These are phyloP conservation scores for Eimeria maxima DNA, from an alignment of 169 alveolate species.

Conservation along the genomic window DNA sequence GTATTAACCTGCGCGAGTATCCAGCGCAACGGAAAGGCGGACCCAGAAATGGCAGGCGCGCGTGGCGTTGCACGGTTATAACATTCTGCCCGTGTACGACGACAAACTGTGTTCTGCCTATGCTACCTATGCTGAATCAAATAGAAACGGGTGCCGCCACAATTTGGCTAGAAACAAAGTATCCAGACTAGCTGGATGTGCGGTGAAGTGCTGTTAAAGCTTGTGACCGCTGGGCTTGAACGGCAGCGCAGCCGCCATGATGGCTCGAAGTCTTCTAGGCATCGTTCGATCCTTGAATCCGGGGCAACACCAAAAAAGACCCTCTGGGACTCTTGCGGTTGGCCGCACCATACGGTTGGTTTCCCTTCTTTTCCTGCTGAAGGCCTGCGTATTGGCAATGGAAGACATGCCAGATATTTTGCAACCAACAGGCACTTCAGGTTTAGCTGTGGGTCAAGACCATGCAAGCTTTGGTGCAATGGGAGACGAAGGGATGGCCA, in stretches of 20 bases:
- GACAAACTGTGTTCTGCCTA: background rate
- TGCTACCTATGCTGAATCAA: background rate
- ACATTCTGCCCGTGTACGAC: background rate
- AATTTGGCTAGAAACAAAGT: background rate
- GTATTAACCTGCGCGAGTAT: background rate
- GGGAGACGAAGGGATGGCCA: background rate
- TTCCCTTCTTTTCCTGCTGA: background rate
- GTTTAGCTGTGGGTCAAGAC: background rate
- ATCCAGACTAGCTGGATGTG: conserved; percentile 9
- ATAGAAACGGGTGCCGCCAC: background rate
- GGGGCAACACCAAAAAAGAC: background rate
- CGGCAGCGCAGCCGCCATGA: conserved; percentile 1
- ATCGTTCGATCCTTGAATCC: background rate
- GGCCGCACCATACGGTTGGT: background rate
- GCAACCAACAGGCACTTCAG: background rate
- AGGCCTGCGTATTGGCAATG: background rate
- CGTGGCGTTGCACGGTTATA: background rate
- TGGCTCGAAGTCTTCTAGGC: background rate
- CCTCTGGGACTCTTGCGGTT: background rate
- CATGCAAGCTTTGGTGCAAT: background rate
- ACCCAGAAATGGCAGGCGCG: background rate
- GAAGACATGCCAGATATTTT: background rate
- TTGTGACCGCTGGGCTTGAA: background rate
- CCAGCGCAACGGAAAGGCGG: background rate
- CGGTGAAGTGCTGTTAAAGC: background rate